These are phyloP conservation scores for Liquidambar formosana DNA, from an alignment of 164 flowering plant species.

Conservation along the genomic window DNA sequence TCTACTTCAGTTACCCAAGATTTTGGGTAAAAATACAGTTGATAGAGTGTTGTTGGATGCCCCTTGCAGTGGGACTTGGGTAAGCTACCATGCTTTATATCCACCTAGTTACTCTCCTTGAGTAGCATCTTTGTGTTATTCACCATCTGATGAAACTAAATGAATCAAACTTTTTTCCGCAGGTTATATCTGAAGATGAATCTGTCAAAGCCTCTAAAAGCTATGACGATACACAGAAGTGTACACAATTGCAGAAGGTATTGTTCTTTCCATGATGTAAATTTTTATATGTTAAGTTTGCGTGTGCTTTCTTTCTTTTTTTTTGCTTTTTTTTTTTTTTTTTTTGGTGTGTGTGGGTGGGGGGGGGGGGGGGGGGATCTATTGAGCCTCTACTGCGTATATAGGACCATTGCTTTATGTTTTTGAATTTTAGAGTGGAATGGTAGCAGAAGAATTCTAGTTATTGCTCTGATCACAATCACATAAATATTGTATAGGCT, in stretches of 20 bases:
- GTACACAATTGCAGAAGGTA: constrained; percentile 90
- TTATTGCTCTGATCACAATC: too few relatives aligned
- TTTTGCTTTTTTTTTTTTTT: too few relatives aligned
- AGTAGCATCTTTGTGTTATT: not conserved
- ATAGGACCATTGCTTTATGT: not conserved
- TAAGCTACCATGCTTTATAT: constrained; percentile 30
- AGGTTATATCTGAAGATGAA: constrained; percentile 98
- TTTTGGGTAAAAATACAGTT: constrained; percentile 71
- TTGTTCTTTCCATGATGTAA: not conserved
- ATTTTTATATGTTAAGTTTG: not conserved
- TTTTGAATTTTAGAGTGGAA: not conserved
- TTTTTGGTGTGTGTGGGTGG: too few relatives aligned
- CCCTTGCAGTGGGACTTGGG: constrained; percentile 99
- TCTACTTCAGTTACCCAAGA: constrained; percentile 73
- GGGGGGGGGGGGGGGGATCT: too few relatives aligned
- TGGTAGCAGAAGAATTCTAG: not conserved
- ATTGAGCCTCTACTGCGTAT: not conserved
- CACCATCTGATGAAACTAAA: not conserved
- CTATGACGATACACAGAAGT: constrained; percentile 71
- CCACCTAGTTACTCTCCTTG: not conserved
- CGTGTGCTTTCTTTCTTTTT: too few relatives aligned
- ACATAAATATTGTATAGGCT: too few relatives aligned
- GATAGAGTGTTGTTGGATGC: constrained; percentile 97
- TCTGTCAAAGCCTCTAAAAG: constrained; percentile 92
- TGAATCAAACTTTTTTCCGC: constrained; percentile 11